Evolutionary conservation across 73 alveolate genomes (phyloP).

Genomic region (Paramecium sexaurelia): DNA sequence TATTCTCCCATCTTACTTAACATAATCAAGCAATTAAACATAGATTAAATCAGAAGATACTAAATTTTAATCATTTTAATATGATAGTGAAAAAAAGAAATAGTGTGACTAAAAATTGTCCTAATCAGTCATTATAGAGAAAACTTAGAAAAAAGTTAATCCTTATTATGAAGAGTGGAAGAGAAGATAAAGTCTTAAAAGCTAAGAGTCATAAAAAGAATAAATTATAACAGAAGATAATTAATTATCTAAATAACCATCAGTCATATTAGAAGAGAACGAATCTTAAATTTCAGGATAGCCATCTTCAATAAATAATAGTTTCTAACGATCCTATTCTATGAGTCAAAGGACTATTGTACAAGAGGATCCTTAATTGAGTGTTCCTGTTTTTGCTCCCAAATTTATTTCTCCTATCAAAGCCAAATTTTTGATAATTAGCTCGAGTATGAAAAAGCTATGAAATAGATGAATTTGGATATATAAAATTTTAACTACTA

Average conservation of each 20-base stretch:
- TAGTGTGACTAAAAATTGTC: not conserved
- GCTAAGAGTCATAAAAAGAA: not conserved
- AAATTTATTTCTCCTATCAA: not conserved
- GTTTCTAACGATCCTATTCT: slow-evolving; percentile 26
- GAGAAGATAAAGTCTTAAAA: not conserved
- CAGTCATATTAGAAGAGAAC: slow-evolving; percentile 9
- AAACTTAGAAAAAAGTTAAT: slow-evolving; percentile 13
- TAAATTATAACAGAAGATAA: not conserved
- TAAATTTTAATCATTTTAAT: not conserved
- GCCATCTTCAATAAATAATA: slow-evolving; percentile 41
- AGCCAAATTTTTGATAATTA: not conserved
- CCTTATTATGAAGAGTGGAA: slow-evolving; percentile 52
- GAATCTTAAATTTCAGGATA: slow-evolving; percentile 30
- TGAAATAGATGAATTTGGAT: not conserved
- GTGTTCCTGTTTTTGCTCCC: slow-evolving; percentile 32
- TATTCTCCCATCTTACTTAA: not conserved
- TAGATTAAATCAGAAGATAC: not conserved
- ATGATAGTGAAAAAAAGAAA: not conserved
- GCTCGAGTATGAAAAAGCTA: not conserved
- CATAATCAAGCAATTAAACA: not conserved
- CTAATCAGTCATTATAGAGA: not conserved
- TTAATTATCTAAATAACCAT: not conserved
- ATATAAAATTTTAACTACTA: not conserved
- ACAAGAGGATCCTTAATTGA: slow-evolving; percentile 18
- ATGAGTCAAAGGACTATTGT: slow-evolving; percentile 5